Base-by-base conservation (phyloP, 768 basidiomycete species). In the Atractiella rhizophila region DNA sequence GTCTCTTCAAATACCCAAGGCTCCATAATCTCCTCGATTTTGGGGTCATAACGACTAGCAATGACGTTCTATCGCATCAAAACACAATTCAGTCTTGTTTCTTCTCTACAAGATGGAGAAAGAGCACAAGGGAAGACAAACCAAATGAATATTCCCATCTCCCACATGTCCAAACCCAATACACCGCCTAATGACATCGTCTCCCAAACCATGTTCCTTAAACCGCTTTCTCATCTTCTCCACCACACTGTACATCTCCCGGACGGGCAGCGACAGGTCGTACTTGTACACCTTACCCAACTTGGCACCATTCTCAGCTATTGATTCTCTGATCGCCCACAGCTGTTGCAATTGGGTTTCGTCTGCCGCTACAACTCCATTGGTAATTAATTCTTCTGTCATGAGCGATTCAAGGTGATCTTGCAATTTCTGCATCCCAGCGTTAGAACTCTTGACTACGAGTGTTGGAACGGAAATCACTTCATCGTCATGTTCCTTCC, bases 251-350 rank as follows among this genome's bases (percentile, higher is more conserved):
- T 94, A 74, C 68, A 96, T 94, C 46, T 71, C 68, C 16, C 70
- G 67, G 4, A 85, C 64, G 5, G 86, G 86, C 12, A 96, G 70
- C 10, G 80, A 83, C 33, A 98, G 37, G 42, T 55, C 54, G 45
- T 96, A 98, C 62, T 98, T 98, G 65, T 94, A 96, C 5, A 75
- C 73, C 51, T 82, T 83, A 31, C 91, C 91, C 56, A 81, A 74
- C 56, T 94, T 94, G 28, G 78, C 77, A 4, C 78, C 69, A 4
- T 83, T 79, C 58, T 98, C 91, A 2, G 91, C 71, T 20, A 96
- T 67, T 13, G 78, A 74, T 61, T 98, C 91, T 21, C 88, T 75
- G 16, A 94, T 64, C 0, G 73, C 71, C 91, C 91, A 96, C 2
- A 98, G 60, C 0, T 77, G 74, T 1, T 74, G 68, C 53, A 86